phyloP scores from a whole-genome alignment of 2,329 filamentous ascomycete species.

The Aureobasidium mangrovei region DNA sequence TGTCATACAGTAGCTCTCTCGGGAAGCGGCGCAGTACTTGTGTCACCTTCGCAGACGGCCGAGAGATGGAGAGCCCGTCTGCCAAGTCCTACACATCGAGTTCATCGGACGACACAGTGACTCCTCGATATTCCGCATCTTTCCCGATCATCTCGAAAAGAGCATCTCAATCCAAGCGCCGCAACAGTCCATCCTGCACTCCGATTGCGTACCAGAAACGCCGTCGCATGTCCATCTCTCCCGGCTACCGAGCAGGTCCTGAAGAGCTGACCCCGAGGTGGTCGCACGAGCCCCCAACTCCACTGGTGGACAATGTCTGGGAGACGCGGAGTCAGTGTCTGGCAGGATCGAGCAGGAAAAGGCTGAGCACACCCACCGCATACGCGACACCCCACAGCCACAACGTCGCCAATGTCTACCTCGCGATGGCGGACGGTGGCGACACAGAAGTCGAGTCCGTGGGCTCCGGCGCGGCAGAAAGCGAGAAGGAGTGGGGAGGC shows the following conservation, averaged over 20 bases:
- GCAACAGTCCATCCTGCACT: conserved; percentile 1
- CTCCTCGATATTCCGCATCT: neutral
- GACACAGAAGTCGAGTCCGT: conserved; percentile 24
- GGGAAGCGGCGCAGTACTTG: conserved; percentile 22
- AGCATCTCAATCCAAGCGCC: neutral
- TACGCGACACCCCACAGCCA: conserved; percentile 65
- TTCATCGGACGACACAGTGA: conserved; percentile 1
- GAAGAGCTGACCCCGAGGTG: conserved; percentile 4
- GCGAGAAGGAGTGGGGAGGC: conserved; percentile 6
- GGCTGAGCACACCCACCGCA: conserved; percentile 47
- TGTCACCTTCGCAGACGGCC: neutral
- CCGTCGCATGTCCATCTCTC: neutral
- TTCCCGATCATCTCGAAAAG: conserved; percentile 9
- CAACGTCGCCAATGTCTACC: conserved; percentile 26
- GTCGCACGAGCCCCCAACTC: conserved; percentile 17
- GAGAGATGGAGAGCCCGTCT: neutral
- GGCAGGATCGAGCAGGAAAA: conserved; percentile 29
- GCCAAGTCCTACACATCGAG: neutral
- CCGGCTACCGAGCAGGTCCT: neutral
- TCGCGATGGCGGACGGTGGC: conserved; percentile 25
- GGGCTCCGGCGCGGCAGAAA: neutral
- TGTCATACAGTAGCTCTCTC: neutral
- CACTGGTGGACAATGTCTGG: neutral
- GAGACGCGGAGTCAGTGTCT: conserved; percentile 5
- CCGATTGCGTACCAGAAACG: conserved; percentile 8